phyloP scores from a whole-genome alignment of 2,329 filamentous ascomycete species.

The Cyphellophora attinorum region DNA sequence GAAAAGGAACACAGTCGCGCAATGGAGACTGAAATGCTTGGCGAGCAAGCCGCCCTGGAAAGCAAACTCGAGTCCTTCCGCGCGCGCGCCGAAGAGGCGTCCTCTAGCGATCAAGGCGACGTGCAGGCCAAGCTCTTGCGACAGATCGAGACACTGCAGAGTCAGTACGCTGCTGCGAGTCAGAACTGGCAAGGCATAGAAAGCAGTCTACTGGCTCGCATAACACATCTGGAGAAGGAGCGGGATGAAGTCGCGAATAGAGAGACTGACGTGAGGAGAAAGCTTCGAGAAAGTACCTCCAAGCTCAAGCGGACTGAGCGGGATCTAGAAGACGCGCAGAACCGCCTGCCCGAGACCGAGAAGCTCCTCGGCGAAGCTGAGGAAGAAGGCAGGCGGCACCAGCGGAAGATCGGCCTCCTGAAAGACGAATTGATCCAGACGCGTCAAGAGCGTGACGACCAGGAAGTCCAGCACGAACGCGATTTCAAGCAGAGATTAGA shows the following conservation, averaged over 20 bases:
- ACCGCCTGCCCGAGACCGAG: conserved; percentile 29
- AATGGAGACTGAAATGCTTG: conserved; percentile 66
- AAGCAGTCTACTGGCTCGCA: conserved; percentile 67
- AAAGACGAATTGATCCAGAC: conserved; percentile 55
- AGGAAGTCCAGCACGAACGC: conserved; percentile 49
- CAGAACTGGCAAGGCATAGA: conserved; percentile 98
- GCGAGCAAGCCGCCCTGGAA: conserved; percentile 69
- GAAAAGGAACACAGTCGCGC: conserved; percentile 61
- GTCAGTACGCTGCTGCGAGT: conserved; percentile 85
- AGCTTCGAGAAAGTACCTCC: conserved; percentile 71
- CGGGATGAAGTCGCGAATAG: conserved; percentile 74
- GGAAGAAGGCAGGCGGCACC: conserved; percentile 44
- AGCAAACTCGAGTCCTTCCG: conserved; percentile 84
- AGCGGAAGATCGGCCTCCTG: conserved; percentile 33
- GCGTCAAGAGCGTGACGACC: conserved; percentile 46
- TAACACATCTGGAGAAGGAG: conserved; percentile 76
- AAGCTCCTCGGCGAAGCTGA: conserved; percentile 55
- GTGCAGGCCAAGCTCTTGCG: conserved; percentile 81
- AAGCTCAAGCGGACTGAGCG: conserved; percentile 65
- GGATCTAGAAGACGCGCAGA: conserved; percentile 61
- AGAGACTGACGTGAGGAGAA: conserved; percentile 80
- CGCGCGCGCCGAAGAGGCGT: conserved; percentile 76
- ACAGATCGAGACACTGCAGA: conserved; percentile 91
- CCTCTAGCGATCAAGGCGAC: conserved; percentile 71
- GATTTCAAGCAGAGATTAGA: conserved; percentile 51